A percentile compares a stretch with the other conserved stretches of the same genome.
Evolutionary conservation across 192 early-diverging fungal species (phyloP).

Genomic region (Kickxella alabastrina): DNA sequence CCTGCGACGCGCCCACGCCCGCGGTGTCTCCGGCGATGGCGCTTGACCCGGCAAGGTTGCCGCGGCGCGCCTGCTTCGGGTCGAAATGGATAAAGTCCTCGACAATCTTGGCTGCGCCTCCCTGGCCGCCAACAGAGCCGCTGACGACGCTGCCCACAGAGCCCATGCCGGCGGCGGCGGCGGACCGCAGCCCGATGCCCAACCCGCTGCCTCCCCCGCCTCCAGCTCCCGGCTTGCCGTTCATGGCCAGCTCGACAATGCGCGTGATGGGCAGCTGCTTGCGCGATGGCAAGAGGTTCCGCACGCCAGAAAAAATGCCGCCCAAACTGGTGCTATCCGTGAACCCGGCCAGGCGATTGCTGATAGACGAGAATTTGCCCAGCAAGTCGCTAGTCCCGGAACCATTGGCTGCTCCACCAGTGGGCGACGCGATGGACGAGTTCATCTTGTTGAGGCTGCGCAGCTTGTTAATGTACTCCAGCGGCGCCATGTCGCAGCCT

Average conservation of each 20-base stretch:
- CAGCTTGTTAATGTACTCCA: conserved; percentile 81
- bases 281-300: conserved; percentile 87
- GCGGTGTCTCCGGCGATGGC: conserved; percentile 35
- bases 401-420: conserved; percentile 1
- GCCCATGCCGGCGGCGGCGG: conserved; percentile 5
- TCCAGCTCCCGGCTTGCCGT: conserved; percentile 38
- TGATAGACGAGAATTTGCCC: conserved; percentile 66
- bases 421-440: conserved; percentile 20
- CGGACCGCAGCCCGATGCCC: conserved; percentile 13
- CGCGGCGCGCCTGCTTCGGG: conserved; percentile 66
- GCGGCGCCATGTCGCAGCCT: conserved; percentile 68
- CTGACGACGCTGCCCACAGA: conserved; percentile 4
- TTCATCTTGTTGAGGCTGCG: conserved; percentile 40
- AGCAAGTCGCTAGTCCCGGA: conserved; percentile 35
- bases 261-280: conserved; percentile 86
- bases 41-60: conserved; percentile 50
- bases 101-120: conserved; percentile 21
- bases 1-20: conserved; percentile 62
- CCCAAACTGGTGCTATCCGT: conserved; percentile 69
- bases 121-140: no score
- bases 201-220: conserved; percentile 19
- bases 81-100: conserved; percentile 92
- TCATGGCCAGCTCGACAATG: conserved; percentile 84
- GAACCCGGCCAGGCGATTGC: conserved; percentile 67
- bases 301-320: conserved; percentile 80